A percentile compares a stretch with the other conserved stretches of the same genome.
phyloP scores from a whole-genome alignment of 2,329 filamentous ascomycete species.

The Phaeophleospora eucalypticola region DNA sequence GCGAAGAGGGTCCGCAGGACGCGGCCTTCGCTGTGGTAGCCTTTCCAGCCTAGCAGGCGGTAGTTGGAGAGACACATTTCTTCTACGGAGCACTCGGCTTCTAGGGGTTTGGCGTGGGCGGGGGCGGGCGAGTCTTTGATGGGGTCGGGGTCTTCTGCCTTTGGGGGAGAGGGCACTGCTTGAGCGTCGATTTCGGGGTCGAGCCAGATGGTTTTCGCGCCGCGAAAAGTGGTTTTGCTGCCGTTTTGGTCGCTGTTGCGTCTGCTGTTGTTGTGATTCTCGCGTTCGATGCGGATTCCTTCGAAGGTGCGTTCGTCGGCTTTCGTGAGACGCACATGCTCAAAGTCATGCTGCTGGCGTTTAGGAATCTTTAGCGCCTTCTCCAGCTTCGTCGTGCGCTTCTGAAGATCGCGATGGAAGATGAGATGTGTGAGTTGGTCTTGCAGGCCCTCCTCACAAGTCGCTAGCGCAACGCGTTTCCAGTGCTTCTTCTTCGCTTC shows the following conservation, averaged over 20 bases:
- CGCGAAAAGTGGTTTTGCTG: conserved; percentile 34
- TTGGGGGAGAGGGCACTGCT: conserved; percentile 2
- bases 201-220: conserved; percentile 80
- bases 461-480: conserved; percentile 70
- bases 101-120: conserved; percentile 21
- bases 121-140: neutral
- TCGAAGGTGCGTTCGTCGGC: conserved; percentile 71
- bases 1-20: conserved; percentile 78
- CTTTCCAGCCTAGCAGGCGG: conserved; percentile 80
- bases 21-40: conserved; percentile 87
- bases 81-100: conserved; percentile 80
- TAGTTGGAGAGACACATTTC: conserved; percentile 91
- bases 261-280: conserved; percentile 18
- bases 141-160: conserved; percentile 7
- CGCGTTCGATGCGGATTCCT: conserved; percentile 65
- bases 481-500: conserved; percentile 75
- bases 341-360: conserved; percentile 87
- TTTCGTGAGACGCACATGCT: conserved; percentile 72
- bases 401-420: conserved; percentile 91
- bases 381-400: conserved; percentile 87
- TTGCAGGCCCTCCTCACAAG: conserved; percentile 81
- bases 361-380: conserved; percentile 76
- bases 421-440: conserved; percentile 87
- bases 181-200: conserved; percentile 48
- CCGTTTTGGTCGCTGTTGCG: conserved; percentile 32